phyloP scores from a whole-genome alignment of 2,329 filamentous ascomycete species.

The Dactylonectria estremocensis region DNA sequence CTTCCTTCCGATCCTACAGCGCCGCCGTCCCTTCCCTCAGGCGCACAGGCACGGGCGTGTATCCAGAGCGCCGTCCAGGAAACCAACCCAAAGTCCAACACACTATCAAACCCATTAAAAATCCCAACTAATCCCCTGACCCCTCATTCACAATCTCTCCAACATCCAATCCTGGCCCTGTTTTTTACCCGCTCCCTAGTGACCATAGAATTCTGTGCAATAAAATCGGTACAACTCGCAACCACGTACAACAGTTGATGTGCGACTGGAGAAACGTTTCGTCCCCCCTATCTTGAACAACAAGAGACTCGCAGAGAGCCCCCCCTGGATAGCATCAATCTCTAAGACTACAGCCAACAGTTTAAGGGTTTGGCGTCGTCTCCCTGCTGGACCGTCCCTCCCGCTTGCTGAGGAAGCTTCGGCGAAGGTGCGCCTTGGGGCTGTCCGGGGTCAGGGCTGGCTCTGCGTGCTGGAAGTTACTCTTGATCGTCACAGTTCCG shows the following conservation, averaged over 20 bases:
- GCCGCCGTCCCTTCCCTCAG: neutral
- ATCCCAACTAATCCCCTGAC: constrained; percentile 12
- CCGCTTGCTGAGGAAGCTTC: constrained; percentile 71
- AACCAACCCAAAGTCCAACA: constrained; percentile 2
- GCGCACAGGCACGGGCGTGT: neutral
- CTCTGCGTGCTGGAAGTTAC: constrained; percentile 75
- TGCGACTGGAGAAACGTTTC: constrained; percentile 5
- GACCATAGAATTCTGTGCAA: constrained; percentile 13
- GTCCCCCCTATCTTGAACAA: constrained; percentile 11
- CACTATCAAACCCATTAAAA: constrained; percentile 28
- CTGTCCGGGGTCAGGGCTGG: constrained; percentile 59
- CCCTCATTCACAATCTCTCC: constrained; percentile 19
- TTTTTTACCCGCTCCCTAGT: constrained; percentile 21
- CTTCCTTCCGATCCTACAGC: neutral
- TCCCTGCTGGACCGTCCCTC: constrained; percentile 63
- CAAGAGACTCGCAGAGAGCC: constrained; percentile 20
- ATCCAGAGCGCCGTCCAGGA: neutral
- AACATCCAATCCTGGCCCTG: constrained; percentile 9
- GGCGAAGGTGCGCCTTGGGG: constrained; percentile 64
- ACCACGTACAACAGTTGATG: constrained; percentile 18
- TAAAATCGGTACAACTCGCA: constrained; percentile 16
- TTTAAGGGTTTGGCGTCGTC: constrained; percentile 55
- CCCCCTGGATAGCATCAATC: neutral
- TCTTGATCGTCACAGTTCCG: constrained; percentile 81
- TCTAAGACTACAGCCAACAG: neutral